Percentiles rank a stretch among this genome's conserved stretches.
Evolutionary conservation across 1,284 basidiomycete genomes (phyloP).

Genomic region (Bjerkandera adusta): DNA sequence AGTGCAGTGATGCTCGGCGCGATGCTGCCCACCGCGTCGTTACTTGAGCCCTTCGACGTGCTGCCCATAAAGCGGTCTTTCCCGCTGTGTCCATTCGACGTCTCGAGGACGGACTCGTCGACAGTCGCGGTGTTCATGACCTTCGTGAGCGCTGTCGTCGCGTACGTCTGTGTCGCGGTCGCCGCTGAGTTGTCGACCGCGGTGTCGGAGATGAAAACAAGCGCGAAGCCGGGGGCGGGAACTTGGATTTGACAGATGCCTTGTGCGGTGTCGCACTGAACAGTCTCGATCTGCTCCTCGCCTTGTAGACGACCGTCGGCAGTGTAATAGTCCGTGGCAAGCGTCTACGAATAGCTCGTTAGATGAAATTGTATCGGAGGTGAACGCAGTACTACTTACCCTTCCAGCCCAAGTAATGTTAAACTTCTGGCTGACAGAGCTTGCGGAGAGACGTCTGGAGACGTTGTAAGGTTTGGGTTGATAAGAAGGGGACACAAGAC

Average conservation of each 20-base stretch:
- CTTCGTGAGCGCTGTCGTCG: conserved; percentile 52
- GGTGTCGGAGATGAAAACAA: conserved; percentile 64
- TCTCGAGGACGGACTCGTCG: conserved; percentile 38
- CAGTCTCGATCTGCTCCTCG: conserved; percentile 45
- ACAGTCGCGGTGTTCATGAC: conserved; percentile 40
- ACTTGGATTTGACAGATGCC: conserved; percentile 61
- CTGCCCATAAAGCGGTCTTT: conserved; percentile 36
- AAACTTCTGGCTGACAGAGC: conserved; percentile 40
- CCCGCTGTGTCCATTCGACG: conserved; percentile 49
- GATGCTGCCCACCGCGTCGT: conserved; percentile 17
- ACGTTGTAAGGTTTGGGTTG: conserved; percentile 7
- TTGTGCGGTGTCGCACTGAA: conserved; percentile 48
- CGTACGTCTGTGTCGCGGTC: conserved; percentile 45
- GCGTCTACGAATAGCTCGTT: conserved; percentile 44
- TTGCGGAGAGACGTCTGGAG: conserved; percentile 37
- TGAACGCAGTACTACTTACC: conserved; percentile 14
- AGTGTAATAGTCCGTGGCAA: conserved; percentile 52
- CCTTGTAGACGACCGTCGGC: conserved; percentile 67
- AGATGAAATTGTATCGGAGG: background rate
- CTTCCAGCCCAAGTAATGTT: conserved; percentile 50
- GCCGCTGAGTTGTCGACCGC: conserved; percentile 40
- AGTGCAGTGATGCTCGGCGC: conserved; percentile 15
- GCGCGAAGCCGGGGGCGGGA: conserved; percentile 66
- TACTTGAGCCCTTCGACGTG: conserved; percentile 43
- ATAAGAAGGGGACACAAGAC: background rate